phyloP scores from a whole-genome alignment of 306 rosid species.

The Vigna radiata region DNA sequence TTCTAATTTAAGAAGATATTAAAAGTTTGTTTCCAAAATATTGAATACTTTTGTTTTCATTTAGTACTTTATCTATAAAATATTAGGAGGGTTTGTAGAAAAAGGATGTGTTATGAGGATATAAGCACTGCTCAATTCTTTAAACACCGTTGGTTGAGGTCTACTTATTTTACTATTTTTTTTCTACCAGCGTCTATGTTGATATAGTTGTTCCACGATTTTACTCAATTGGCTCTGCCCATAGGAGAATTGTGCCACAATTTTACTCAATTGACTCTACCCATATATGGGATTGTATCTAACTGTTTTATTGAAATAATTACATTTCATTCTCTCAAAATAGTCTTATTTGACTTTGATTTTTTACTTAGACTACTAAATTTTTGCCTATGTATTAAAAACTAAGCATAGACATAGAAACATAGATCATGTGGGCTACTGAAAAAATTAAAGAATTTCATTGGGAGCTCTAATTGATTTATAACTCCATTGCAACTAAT shows the following conservation, averaged over 20 bases:
- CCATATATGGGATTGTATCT: neutral
- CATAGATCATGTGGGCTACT: neutral
- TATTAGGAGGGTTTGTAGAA: neutral
- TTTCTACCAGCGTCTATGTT: neutral
- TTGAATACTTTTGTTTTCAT: neutral
- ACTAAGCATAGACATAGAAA: neutral
- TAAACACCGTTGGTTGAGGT: neutral
- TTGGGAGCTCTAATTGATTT: conserved; percentile 17
- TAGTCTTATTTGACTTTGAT: conserved; percentile 4
- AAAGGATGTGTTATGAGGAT: neutral
- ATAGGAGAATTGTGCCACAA: neutral
- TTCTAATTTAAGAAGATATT: neutral
- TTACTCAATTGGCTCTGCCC: neutral
- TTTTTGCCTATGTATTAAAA: neutral
- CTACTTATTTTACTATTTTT: conserved; percentile 6
- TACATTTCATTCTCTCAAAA: neutral
- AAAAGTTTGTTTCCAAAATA: neutral
- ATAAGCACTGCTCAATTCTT: neutral
- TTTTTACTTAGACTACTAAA: neutral
- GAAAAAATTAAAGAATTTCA: neutral
- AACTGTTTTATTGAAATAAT: neutral
- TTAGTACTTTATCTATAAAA: neutral
- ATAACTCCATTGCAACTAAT: conserved; percentile 27
- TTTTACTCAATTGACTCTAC: neutral
- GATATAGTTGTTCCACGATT: neutral